Conservation (phyloP, 2,329 filamentous ascomycete species). For the Cercospora beticola region DNA sequence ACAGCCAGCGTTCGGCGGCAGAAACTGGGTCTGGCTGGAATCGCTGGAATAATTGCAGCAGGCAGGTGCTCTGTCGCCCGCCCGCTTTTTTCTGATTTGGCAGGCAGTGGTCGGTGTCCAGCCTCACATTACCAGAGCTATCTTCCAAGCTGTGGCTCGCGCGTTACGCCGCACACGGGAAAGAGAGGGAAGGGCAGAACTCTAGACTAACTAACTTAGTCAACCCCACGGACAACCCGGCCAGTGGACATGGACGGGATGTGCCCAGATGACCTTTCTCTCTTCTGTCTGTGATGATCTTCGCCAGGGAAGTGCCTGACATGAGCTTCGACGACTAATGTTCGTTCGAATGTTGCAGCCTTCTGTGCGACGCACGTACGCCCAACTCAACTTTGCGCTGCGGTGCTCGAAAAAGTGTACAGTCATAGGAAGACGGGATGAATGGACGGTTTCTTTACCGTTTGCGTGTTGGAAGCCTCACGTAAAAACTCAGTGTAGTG, state of each 20-base stretch:
- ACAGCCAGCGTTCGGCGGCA: neutral
- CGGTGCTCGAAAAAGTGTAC: neutral
- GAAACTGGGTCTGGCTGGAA: neutral
- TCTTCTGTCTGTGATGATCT: neutral
- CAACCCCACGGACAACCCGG: slow-evolving; percentile 2
- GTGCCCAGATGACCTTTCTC: neutral
- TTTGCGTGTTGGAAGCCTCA: neutral
- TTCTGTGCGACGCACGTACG: neutral
- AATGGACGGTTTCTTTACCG: neutral
- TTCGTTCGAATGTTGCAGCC: slow-evolving; percentile 14
- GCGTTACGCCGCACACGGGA: neutral
- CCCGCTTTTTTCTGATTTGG: neutral
- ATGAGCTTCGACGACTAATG: slow-evolving; percentile 12
- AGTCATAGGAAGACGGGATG: neutral
- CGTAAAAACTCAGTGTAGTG: neutral
- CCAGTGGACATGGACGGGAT: neutral
- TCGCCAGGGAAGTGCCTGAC: neutral
- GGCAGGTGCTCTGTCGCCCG: neutral
- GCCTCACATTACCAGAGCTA: slow-evolving; percentile 6
- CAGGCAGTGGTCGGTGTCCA: slow-evolving; percentile 1
- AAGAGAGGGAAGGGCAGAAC: neutral
- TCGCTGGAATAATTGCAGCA: neutral
- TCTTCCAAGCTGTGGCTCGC: neutral
- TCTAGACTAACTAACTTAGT: too few species aligned
- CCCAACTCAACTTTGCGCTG: neutral